Evolutionary conservation across 176 grass and related monocot species (phyloP).

Genomic region (Bromus sterilis): DNA sequence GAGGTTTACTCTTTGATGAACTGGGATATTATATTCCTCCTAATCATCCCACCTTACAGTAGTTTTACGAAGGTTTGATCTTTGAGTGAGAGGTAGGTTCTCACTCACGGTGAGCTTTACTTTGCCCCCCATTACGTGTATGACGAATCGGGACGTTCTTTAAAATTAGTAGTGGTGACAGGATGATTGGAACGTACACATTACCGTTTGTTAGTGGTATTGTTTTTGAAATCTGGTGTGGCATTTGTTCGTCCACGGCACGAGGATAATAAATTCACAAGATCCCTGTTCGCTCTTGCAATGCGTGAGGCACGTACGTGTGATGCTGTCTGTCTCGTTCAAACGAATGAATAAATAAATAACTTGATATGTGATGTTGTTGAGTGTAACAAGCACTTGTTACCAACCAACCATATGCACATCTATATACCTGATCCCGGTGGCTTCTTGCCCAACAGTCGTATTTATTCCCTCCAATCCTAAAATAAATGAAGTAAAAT

Average conservation of each 20-base stretch:
- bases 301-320: not conserved
- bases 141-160: not conserved
- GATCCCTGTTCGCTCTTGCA: not conserved
- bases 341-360: no score
- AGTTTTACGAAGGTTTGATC: no score
- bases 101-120: not conserved
- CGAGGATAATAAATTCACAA: not conserved
- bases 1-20: no score
- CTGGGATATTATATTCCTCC: no score
- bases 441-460: not conserved
- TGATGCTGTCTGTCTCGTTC: not conserved
- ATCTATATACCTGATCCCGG: no score
- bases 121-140: not conserved
- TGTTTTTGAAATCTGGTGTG: not conserved
- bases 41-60: no score
- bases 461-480: not conserved
- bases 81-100: no score
- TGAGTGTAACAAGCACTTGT: not conserved
- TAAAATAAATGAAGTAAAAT: not conserved
- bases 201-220: no score
- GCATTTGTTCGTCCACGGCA: not conserved
- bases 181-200: not conserved
- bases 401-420: no score
- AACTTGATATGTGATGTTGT: not conserved
- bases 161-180: not conserved